Percentiles rank a stretch among this genome's conserved stretches.
phyloP scores from a whole-genome alignment of 2,329 filamentous ascomycete genomes.

The Cordyceps farinosa region DNA sequence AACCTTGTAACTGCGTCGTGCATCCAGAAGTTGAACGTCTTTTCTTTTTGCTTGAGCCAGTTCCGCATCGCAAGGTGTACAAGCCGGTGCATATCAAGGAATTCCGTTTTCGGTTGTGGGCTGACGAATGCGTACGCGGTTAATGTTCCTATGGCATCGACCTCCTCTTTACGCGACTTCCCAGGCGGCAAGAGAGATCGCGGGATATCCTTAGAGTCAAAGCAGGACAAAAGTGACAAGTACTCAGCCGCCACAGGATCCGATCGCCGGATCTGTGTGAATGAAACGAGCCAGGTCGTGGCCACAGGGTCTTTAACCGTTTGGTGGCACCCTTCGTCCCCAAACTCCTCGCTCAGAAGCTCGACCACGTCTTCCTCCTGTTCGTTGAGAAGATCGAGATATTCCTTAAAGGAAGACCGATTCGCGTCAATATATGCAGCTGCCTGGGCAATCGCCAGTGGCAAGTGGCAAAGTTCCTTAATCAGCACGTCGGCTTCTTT shows the following conservation, averaged over 20 bases:
- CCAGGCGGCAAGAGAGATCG: conserved; percentile 29
- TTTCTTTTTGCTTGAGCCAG: conserved; percentile 23
- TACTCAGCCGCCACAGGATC: conserved; percentile 33
- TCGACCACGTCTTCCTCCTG: conserved; percentile 29
- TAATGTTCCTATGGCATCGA: conserved; percentile 29
- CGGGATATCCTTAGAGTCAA: conserved; percentile 38
- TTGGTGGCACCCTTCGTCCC: conserved; percentile 33
- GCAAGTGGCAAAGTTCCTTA: conserved; percentile 30
- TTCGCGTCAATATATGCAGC: conserved; percentile 37
- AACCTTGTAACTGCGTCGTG: conserved; percentile 1
- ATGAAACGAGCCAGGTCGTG: conserved; percentile 38
- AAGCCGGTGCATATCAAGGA: conserved; percentile 33
- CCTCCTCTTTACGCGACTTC: conserved; percentile 20
- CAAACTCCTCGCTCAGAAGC: conserved; percentile 27
- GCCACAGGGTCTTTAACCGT: conserved; percentile 34
- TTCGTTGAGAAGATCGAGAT: conserved; percentile 31
- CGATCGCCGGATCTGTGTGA: conserved; percentile 32
- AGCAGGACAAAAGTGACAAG: conserved; percentile 39
- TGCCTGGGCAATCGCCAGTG: conserved; percentile 36
- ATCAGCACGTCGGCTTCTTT: background rate
- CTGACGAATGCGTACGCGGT: conserved; percentile 31
- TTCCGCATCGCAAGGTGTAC: conserved; percentile 32
- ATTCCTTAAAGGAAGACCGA: conserved; percentile 26
- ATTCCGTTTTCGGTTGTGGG: conserved; percentile 22
- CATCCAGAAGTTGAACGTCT: conserved; percentile 8